phyloP scores from a whole-genome alignment of 305 asterid species.

The Plantago coronopus region DNA sequence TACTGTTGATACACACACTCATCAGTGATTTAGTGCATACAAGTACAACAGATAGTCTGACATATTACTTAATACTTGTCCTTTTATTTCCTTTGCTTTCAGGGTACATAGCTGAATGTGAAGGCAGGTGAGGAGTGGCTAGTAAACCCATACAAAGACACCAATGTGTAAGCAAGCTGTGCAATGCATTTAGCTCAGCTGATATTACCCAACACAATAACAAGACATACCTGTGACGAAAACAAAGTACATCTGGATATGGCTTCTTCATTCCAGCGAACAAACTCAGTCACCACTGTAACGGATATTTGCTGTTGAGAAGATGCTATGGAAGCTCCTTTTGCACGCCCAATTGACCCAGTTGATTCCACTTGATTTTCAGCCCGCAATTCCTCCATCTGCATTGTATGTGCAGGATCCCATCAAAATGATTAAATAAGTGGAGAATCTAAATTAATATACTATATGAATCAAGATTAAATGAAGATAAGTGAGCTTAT shows the following conservation, averaged over 20 bases:
- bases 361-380: slow-evolving; percentile 79
- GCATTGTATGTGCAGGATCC: slow-evolving; percentile 23
- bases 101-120: no score
- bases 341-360: slow-evolving; percentile 93
- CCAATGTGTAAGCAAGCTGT: slow-evolving; percentile 10
- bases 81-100: no score
- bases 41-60: background rate
- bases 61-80: no score
- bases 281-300: slow-evolving; percentile 93
- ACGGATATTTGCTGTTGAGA: slow-evolving; percentile 91
- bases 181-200: slow-evolving; percentile 7
- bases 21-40: background rate
- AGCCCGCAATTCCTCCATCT: slow-evolving; percentile 91
- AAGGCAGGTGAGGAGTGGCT: background rate
- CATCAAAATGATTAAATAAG: no score
- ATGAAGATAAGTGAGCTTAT: slow-evolving; percentile 13
- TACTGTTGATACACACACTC: no score
- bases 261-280: slow-evolving; percentile 99
- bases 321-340: slow-evolving; percentile 83
- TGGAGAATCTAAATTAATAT: background rate
- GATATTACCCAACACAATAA: slow-evolving; percentile 16
- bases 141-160: background rate
- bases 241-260: slow-evolving; percentile 76
- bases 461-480: slow-evolving; percentile 8
- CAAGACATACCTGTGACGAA: slow-evolving; percentile 66